A percentile compares a stretch with the other conserved stretches of the same genome.
phyloP scores from a whole-genome alignment of 23 red algal genomes.

The Gracilaria domingensis region DNA sequence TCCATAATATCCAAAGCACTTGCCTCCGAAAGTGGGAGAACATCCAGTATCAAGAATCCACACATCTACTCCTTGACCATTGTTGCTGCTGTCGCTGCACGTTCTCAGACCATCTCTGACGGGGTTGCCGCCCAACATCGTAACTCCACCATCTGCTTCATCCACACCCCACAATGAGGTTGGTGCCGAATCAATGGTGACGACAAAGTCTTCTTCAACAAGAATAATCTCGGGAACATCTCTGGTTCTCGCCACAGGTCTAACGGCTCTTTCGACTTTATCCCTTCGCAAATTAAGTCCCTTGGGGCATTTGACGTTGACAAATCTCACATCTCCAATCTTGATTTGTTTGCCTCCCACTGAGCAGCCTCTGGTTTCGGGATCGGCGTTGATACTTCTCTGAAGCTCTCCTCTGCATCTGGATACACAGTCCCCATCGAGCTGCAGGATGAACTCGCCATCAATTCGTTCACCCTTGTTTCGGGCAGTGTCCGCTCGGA shows the following conservation, averaged over 20 bases:
- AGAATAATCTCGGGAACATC: not conserved
- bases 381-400: not conserved
- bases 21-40: conserved; percentile 22
- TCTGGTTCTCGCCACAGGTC: not conserved
- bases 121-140: not conserved
- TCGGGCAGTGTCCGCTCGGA: not conserved
- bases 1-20: conserved; percentile 36
- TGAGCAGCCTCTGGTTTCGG: conserved; percentile 7
- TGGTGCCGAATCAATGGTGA: not conserved
- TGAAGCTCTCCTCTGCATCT: not conserved
- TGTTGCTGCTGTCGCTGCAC: conserved; percentile 36
- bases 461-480: not conserved
- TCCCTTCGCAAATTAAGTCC: not conserved
- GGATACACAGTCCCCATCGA: not conserved
- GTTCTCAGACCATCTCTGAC: conserved; percentile 25
- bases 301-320: conserved; percentile 19
- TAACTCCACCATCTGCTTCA: conserved; percentile 48
- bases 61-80: conserved; percentile 20
- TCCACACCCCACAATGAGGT: conserved; percentile 39
- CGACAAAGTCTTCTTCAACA: conserved; percentile 41
- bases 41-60: conserved; percentile 56
- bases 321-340: conserved; percentile 4
- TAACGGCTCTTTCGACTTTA: not conserved
- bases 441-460: conserved; percentile 38
- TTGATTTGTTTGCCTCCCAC: not conserved